Percentiles rank a stretch among this genome's conserved stretches.
These are phyloP conservation scores for Termitomyces sp. DNA, from an alignment of 768 basidiomycete species.

Conservation along the genomic window DNA sequence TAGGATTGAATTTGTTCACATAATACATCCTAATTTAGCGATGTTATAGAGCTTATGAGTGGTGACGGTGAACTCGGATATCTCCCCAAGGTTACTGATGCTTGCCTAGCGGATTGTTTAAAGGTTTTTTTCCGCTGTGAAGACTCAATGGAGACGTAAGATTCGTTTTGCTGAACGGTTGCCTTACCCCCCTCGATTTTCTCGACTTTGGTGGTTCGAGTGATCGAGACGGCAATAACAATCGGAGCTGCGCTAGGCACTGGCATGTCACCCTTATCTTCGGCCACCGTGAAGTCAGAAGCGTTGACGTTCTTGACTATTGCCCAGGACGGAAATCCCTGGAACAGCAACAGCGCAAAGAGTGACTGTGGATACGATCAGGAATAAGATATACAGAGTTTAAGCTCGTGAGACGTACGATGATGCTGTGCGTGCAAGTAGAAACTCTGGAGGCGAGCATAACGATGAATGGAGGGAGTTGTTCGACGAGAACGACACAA, in stretches of 20 bases:
- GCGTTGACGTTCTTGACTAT: not conserved
- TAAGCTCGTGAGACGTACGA: slow-evolving; percentile 2
- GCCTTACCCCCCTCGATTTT: not conserved
- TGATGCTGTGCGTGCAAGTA: not conserved
- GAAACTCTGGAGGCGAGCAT: slow-evolving; percentile 1
- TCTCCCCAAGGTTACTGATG: not conserved
- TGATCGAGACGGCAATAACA: not conserved
- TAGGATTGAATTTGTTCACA: not conserved
- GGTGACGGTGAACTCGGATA: not conserved
- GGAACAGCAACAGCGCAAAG: not conserved
- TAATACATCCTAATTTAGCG: not conserved
- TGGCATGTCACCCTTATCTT: not conserved
- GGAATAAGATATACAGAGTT: not conserved
- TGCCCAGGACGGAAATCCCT: not conserved
- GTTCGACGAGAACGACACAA: not conserved
- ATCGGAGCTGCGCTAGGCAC: not conserved
- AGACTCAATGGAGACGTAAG: not conserved
- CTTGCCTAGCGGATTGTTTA: not conserved
- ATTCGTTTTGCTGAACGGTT: not conserved
- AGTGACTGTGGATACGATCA: slow-evolving; percentile 6
- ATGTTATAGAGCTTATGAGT: not conserved
- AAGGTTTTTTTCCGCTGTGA: not conserved
- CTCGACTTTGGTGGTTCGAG: not conserved
- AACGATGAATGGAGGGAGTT: slow-evolving; percentile 2
- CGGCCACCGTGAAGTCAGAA: too few relatives aligned